Percentiles rank a stretch among this genome's conserved stretches.
phyloP scores from a whole-genome alignment of 1,139 yeast species.

The Geotrichum histeridarum region DNA sequence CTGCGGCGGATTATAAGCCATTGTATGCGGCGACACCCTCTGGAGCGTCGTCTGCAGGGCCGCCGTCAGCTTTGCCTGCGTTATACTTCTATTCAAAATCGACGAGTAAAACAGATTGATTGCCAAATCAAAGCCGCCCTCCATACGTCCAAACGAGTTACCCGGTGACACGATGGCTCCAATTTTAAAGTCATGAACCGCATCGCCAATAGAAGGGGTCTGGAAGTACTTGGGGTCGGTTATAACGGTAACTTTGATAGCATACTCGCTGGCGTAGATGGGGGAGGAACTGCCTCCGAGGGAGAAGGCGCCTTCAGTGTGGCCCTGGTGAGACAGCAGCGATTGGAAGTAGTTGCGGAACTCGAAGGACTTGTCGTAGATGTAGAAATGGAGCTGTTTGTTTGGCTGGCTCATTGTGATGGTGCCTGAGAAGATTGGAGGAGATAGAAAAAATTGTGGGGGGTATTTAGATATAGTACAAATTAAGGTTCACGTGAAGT shows the following conservation, averaged over 20 bases:
- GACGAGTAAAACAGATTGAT: slow-evolving; percentile 39
- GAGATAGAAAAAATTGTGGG: too few relatives aligned
- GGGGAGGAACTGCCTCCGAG: background rate
- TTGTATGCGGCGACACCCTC: slow-evolving; percentile 8
- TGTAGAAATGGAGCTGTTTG: slow-evolving; percentile 9
- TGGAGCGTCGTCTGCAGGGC: slow-evolving; percentile 27
- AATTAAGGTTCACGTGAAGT: background rate
- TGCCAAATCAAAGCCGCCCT: slow-evolving; percentile 50
- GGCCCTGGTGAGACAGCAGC: slow-evolving; percentile 16
- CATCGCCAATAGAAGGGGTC: slow-evolving; percentile 2
- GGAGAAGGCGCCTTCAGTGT: slow-evolving; percentile 10
- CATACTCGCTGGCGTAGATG: background rate
- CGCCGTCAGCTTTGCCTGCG: slow-evolving; percentile 20
- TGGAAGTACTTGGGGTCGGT: background rate
- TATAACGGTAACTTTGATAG: background rate
- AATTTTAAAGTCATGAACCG: slow-evolving; percentile 19
- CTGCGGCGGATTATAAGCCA: slow-evolving; percentile 39
- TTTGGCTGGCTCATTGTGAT: background rate
- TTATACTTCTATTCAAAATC: slow-evolving; percentile 21
- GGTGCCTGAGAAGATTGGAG: background rate
- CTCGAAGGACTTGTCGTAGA: slow-evolving; percentile 18
- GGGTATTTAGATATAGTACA: background rate
- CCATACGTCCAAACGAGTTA: slow-evolving; percentile 47
- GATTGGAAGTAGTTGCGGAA: slow-evolving; percentile 9
- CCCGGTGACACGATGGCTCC: slow-evolving; percentile 49